Evolutionary conservation across 2,329 filamentous ascomycete genomes (phyloP).

Genomic region (Zelopaecilomyces penicillatus): DNA sequence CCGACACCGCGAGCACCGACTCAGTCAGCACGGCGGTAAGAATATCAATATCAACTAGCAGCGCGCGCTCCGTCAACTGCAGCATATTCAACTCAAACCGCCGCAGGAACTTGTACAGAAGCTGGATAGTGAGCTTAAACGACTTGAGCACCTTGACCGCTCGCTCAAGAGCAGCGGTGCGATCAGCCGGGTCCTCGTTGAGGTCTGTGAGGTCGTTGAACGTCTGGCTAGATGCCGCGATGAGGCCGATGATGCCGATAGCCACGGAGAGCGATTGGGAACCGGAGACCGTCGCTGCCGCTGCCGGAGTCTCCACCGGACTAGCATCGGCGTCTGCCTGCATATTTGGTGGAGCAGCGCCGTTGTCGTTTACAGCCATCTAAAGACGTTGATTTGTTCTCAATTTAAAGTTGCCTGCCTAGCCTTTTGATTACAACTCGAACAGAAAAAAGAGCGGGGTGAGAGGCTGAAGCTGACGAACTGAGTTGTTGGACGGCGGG

Average conservation of each 20-base stretch:
- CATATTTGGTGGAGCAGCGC: too few species aligned
- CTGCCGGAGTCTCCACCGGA: too few species aligned
- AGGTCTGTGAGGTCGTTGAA: constrained; percentile 5
- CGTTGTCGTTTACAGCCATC: too few species aligned
- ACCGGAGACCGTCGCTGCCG: constrained; percentile 1
- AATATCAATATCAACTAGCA: constrained; percentile 11
- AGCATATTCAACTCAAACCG: constrained; percentile 6
- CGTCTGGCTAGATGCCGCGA: constrained; percentile 12
- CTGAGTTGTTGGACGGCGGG: too few species aligned
- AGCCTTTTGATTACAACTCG: too few species aligned
- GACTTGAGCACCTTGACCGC: constrained; percentile 4
- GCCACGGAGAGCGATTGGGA: constrained; percentile 7
- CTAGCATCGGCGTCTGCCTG: too few species aligned
- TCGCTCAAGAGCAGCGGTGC: constrained; percentile 3
- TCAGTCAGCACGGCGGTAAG: constrained; percentile 12
- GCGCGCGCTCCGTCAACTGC: constrained; percentile 4
- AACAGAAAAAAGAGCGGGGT: too few species aligned
- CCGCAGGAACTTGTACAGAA: constrained; percentile 12
- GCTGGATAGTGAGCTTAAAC: constrained; percentile 10
- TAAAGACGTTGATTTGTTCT: too few species aligned
- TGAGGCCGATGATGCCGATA: constrained; percentile 10
- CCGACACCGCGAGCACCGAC: constrained; percentile 10
- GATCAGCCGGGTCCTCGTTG: not conserved
- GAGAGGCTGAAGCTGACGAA: too few species aligned
- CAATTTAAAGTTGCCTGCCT: too few species aligned